phyloP scores from a whole-genome alignment of 305 asterid genomes.

The Rubia peregrina region DNA sequence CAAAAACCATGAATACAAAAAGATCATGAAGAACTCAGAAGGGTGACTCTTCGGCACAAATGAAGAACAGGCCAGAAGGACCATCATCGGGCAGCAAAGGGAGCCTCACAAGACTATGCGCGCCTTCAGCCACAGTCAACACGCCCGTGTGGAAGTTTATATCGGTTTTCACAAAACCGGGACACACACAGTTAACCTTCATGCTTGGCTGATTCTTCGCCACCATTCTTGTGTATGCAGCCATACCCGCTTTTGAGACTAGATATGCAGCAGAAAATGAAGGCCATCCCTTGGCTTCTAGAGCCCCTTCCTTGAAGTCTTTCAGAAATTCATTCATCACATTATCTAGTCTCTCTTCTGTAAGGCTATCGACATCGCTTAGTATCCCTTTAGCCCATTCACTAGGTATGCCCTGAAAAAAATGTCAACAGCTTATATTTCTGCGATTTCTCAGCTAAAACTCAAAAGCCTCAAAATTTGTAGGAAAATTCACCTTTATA shows the following conservation, averaged over 20 bases:
- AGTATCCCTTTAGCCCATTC: constrained; percentile 45
- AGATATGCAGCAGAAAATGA: not conserved
- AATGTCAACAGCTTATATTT: too few relatives aligned
- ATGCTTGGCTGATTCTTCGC: constrained; percentile 34
- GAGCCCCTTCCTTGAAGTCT: constrained; percentile 36
- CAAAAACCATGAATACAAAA: not conserved
- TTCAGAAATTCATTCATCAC: constrained; percentile 33
- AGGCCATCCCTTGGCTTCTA: constrained; percentile 53
- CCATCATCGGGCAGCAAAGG: constrained; percentile 43
- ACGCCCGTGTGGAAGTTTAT: constrained; percentile 30
- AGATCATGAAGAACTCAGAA: constrained; percentile 12
- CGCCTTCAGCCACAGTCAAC: constrained; percentile 46
- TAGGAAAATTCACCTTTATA: constrained; percentile 33
- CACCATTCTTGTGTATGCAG: constrained; percentile 45
- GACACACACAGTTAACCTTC: constrained; percentile 43
- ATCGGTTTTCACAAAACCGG: constrained; percentile 53
- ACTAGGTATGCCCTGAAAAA: constrained; percentile 34
- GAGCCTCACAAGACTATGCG: constrained; percentile 36
- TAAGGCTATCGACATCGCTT: constrained; percentile 30
- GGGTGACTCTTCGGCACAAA: constrained; percentile 26
- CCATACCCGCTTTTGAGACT: constrained; percentile 42
- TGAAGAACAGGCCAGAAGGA: constrained; percentile 48
- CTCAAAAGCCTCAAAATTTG: not conserved
- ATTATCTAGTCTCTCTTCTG: constrained; percentile 41
- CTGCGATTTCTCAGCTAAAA: not conserved